These are phyloP conservation scores for Penicillium sp. DNA, from an alignment of 2,329 filamentous ascomycete species.

Conservation along the genomic window DNA sequence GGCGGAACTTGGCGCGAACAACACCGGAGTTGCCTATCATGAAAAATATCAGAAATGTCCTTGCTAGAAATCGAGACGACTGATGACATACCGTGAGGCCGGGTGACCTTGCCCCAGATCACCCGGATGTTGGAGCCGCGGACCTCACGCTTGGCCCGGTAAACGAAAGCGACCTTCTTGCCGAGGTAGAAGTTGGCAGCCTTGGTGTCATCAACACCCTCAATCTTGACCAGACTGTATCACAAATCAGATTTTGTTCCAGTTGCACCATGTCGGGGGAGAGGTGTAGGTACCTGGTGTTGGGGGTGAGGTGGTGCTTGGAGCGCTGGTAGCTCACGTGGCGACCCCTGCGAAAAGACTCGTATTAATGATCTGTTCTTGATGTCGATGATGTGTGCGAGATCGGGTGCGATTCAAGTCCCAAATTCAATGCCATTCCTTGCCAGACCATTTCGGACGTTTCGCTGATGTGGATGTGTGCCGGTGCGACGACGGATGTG, in stretches of 20 bases:
- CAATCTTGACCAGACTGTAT: conserved; percentile 85
- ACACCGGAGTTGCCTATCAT: conserved; percentile 88
- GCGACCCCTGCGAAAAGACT: conserved; percentile 65
- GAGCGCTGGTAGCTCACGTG: conserved; percentile 97
- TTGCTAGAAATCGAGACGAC: background rate
- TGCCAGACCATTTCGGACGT: conserved; percentile 14
- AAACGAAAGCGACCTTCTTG: conserved; percentile 99
- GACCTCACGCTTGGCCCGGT: conserved; percentile 89
- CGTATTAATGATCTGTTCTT: conserved; percentile 33
- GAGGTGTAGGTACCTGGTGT: conserved; percentile 53
- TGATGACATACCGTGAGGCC: conserved; percentile 71
- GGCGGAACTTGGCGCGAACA: conserved; percentile 94
- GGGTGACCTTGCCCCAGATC: conserved; percentile 98
- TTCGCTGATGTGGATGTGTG: conserved; percentile 3
- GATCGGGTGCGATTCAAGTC: conserved; percentile 5
- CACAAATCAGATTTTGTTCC: conserved; percentile 23
- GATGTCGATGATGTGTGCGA: conserved; percentile 3
- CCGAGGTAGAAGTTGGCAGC: conserved; percentile 96
- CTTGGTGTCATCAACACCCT: conserved; percentile 87
- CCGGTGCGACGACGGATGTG: conserved; percentile 20
- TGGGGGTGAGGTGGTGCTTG: conserved; percentile 84
- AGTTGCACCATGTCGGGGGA: conserved; percentile 8
- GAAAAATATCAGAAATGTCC: background rate
- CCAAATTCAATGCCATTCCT: conserved; percentile 8
- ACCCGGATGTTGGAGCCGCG: conserved; percentile 97